phyloP scores from a whole-genome alignment of 495 filamentous ascomycete species.

The Talaromyces thailandensis region DNA sequence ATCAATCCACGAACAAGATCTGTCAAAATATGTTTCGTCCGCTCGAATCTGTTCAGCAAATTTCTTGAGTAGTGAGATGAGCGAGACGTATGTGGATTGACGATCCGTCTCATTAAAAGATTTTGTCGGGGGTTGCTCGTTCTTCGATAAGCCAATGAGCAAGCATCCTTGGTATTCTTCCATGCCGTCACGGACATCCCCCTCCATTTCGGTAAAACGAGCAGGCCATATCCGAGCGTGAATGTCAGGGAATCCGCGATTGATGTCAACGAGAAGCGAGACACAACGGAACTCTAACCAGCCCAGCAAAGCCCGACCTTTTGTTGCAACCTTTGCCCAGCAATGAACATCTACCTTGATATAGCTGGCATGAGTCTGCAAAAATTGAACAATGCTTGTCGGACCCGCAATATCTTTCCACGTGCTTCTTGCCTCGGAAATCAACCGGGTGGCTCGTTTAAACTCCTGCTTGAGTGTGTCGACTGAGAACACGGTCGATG shows the following conservation, averaged over 20 bases:
- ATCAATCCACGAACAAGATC: slow-evolving; percentile 35
- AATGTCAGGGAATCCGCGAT: slow-evolving; percentile 31
- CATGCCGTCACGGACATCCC: neutral
- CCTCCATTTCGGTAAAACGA: slow-evolving; percentile 29
- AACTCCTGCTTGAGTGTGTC: slow-evolving; percentile 41
- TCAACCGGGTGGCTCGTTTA: slow-evolving; percentile 23
- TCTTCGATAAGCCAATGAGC: slow-evolving; percentile 44
- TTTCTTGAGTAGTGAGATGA: slow-evolving; percentile 29
- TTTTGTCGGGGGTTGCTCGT: neutral
- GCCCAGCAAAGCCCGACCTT: slow-evolving; percentile 36
- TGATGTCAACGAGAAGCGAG: slow-evolving; percentile 40
- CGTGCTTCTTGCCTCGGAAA: slow-evolving; percentile 18
- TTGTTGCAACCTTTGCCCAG: slow-evolving; percentile 40
- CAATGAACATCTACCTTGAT: slow-evolving; percentile 44
- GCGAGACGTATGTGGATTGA: slow-evolving; percentile 13
- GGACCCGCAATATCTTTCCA: slow-evolving; percentile 34
- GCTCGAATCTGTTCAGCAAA: slow-evolving; percentile 38
- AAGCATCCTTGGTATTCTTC: slow-evolving; percentile 44
- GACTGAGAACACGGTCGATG: slow-evolving; percentile 36
- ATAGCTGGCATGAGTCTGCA: slow-evolving; percentile 35
- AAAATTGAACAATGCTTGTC: slow-evolving; percentile 28
- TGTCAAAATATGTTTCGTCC: slow-evolving; percentile 40
- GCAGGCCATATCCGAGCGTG: slow-evolving; percentile 49
- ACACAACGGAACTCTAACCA: slow-evolving; percentile 47
- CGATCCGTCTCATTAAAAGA: neutral